Evolutionary conservation across 2,329 filamentous ascomycete species (phyloP).

Genomic region (Didymella keratinophila): DNA sequence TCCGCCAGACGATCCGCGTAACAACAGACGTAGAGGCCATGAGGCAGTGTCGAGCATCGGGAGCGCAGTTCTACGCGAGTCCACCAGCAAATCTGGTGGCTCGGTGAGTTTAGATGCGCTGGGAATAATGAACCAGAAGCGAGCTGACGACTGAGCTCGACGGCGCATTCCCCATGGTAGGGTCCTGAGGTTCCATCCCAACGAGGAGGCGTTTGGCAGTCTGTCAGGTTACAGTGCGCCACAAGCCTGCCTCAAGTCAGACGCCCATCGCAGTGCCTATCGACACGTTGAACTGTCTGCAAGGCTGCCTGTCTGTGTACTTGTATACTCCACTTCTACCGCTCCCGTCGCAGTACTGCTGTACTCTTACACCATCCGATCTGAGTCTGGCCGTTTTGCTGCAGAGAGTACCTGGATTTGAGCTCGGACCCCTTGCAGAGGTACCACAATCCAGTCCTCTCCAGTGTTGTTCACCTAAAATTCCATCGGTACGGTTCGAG

Average conservation of each 20-base stretch:
- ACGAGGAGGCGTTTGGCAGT: conserved; percentile 37
- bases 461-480: conserved; percentile 27
- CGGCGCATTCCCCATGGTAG: conserved; percentile 36
- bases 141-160: conserved; percentile 24
- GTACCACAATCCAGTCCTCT: conserved; percentile 35
- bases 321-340: conserved; percentile 25
- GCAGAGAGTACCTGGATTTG: conserved; percentile 21
- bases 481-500: conserved; percentile 35
- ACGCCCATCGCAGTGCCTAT: conserved; percentile 29
- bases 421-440: conserved; percentile 39
- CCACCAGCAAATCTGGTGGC: conserved; percentile 8
- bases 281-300: conserved; percentile 33
- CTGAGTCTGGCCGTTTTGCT: conserved; percentile 24
- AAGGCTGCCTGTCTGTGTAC: conserved; percentile 32
- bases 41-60: conserved; percentile 9
- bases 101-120: conserved; percentile 3
- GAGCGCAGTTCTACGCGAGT: conserved; percentile 31
- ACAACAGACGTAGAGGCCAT: conserved; percentile 27
- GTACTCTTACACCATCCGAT: conserved; percentile 28
- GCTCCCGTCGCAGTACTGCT: conserved; percentile 27
- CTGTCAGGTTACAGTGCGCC: conserved; percentile 45
- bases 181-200: conserved; percentile 42
- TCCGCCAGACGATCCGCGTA: conserved; percentile 27
- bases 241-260: conserved; percentile 34
- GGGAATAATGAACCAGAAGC: conserved; percentile 22